Evolutionary conservation across 352 stramenopile species (phyloP), one percentile per base, ranked within the genome.

Genomic region (Pythium phragmitis): DNA sequence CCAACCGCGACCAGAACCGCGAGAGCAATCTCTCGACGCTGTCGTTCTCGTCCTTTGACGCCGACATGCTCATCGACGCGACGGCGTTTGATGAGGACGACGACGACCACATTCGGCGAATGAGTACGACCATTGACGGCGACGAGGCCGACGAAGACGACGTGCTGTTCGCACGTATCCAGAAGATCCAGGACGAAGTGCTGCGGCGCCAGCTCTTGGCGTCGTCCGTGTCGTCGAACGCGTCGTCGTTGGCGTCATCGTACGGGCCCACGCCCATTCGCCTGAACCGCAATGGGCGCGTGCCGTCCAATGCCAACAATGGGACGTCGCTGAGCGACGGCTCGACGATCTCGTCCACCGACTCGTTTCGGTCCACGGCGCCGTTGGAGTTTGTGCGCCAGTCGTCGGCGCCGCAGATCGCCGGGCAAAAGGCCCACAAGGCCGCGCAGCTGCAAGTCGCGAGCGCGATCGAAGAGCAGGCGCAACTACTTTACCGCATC

Each of bases 381-480:
- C 9, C 36, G 54, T 9, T 19, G 54, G 11, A 21, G 21, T 39
- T 30, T 30, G 26, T 26, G 23, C 47, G 26, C 8, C 7, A 39
- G 26, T 36, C 23, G 14, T 42, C 26, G 37, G 9, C 37, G 37
- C 37, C 9, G 37, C 37, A 12, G 14, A 12, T 42, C 11, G 37
- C 37, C 6, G 37, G 9, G 37, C 9, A 42, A 4, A 60, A 65
- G 41, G 43, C 26, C 13, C 53, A 65, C 19, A 60, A 63, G 43
- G 48, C 63, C 6, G 70, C 69, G 42, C 74, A 86, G 17, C 58
- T 68, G 16, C 70, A 85, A 50, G 77, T 87, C 5, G 73, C 87
- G 63, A 77, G 67, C 52, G 77, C 80, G 9, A 72, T 89, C 41
- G 80, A 76, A 8, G 74, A 80, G 60, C 76, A 89, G 59, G 76